phyloP scores from a whole-genome alignment of 495 filamentous ascomycete species.

The Xylaria flabelliformis region DNA sequence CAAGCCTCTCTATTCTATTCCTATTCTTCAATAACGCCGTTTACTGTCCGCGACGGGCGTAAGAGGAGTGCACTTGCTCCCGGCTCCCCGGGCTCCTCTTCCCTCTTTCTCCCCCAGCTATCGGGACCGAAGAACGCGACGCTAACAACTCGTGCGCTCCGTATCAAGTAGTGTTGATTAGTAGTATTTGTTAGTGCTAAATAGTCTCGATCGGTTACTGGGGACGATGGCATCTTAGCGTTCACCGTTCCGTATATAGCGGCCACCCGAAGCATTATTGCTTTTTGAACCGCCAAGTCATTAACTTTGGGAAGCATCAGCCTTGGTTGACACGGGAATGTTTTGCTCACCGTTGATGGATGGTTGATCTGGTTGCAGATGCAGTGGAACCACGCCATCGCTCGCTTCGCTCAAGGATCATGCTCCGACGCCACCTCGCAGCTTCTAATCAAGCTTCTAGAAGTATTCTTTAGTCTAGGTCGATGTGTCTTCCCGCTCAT shows the following conservation, averaged over 20 bases:
- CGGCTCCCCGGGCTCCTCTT: constrained; percentile 15
- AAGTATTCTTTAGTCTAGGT: constrained; percentile 15
- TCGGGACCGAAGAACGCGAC: constrained; percentile 20
- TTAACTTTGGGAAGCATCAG: constrained; percentile 8
- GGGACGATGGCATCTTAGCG: background rate
- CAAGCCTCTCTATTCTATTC: background rate
- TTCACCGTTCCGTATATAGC: constrained; percentile 10
- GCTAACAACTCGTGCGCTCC: background rate
- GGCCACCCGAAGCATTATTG: background rate
- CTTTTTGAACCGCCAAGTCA: background rate
- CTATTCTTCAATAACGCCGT: background rate
- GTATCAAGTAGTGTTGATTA: background rate
- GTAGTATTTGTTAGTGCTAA: background rate
- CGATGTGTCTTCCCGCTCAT: constrained; percentile 19
- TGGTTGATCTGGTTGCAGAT: constrained; percentile 18
- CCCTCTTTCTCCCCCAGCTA: background rate
- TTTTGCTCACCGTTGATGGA: constrained; percentile 17
- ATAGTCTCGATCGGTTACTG: constrained; percentile 16
- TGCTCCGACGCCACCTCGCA: constrained; percentile 14
- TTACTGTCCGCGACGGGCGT: background rate
- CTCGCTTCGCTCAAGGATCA: constrained; percentile 27
- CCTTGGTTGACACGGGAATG: background rate
- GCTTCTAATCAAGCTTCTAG: constrained; percentile 26
- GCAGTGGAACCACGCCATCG: constrained; percentile 26
- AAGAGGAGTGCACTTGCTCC: constrained; percentile 12